Evolutionary conservation across 768 basidiomycete genomes (phyloP).

Genomic region (Tremella yokohamensis): DNA sequence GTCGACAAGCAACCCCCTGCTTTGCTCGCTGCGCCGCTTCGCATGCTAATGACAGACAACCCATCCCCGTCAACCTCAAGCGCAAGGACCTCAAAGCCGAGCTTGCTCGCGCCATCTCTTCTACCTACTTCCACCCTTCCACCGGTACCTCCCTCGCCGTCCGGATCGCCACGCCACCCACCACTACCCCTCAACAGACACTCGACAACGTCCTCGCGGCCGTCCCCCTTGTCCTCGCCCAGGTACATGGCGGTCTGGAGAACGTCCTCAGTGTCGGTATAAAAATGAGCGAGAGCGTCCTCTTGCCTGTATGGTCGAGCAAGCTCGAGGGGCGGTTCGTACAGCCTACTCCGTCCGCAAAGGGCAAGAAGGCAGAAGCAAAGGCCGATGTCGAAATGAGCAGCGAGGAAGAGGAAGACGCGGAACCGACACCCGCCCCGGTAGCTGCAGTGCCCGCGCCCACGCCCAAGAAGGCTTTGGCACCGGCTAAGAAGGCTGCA

Average conservation of each 20-base stretch:
- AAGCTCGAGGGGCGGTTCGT: slow-evolving; percentile 68
- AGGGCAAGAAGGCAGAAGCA: slow-evolving; percentile 14
- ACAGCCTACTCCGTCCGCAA: slow-evolving; percentile 28
- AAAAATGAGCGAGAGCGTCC: slow-evolving; percentile 78
- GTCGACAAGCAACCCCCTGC: not conserved
- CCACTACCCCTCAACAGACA: slow-evolving; percentile 70
- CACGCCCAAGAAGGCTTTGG: slow-evolving; percentile 6
- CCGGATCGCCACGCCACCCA: slow-evolving; percentile 67
- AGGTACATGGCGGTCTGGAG: slow-evolving; percentile 77
- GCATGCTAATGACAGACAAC: slow-evolving; percentile 63
- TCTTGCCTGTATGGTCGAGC: slow-evolving; percentile 88
- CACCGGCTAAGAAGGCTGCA: slow-evolving; percentile 3
- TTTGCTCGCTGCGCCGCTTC: not conserved
- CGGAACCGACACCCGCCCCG: slow-evolving; percentile 3
- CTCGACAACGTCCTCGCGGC: slow-evolving; percentile 73
- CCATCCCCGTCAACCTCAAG: slow-evolving; percentile 85
- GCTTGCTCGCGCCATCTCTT: slow-evolving; percentile 84
- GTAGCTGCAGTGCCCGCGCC: not conserved
- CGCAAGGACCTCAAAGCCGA: slow-evolving; percentile 88
- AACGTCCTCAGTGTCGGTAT: slow-evolving; percentile 84
- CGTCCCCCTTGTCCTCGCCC: slow-evolving; percentile 67
- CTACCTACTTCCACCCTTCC: slow-evolving; percentile 94
- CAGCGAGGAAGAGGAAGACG: slow-evolving; percentile 7
- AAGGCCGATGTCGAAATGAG: slow-evolving; percentile 4
- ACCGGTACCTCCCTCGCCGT: slow-evolving; percentile 89